phyloP scores from a whole-genome alignment of 202 grass and related monocot species.

The Eragrostis tef region DNA sequence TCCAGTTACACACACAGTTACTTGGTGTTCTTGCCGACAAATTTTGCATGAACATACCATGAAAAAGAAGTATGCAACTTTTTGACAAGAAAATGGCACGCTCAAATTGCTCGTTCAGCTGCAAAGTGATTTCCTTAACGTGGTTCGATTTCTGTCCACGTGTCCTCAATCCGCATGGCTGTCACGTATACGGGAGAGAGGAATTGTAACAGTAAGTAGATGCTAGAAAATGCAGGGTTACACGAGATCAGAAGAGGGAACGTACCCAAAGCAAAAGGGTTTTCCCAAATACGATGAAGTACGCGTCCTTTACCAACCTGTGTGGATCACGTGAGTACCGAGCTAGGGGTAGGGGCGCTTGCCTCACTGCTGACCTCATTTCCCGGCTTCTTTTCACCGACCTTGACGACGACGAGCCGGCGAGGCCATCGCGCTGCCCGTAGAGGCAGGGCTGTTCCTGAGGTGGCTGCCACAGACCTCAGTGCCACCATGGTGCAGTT shows the following conservation, averaged over 20 bases:
- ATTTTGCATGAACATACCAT: neutral
- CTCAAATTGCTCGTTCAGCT: no score
- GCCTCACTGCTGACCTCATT: conserved; percentile 62
- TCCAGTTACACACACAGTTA: neutral
- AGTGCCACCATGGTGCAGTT: neutral
- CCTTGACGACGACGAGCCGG: conserved; percentile 22
- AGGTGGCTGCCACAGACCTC: neutral
- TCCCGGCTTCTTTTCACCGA: conserved; percentile 26
- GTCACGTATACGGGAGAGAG: no score
- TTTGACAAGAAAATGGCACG: no score
- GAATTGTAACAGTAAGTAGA: neutral
- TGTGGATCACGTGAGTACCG: conserved; percentile 26
- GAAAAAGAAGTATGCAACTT: no score
- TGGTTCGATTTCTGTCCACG: no score
- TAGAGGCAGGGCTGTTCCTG: neutral
- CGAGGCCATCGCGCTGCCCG: neutral
- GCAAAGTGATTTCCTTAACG: no score
- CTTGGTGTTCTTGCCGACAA: neutral
- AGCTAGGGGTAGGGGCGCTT: neutral
- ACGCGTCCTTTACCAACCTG: neutral
- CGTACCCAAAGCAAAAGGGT: neutral
- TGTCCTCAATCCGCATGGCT: no score
- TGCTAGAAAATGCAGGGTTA: neutral
- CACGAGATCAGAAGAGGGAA: neutral
- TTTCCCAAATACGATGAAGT: neutral